phyloP scores from a whole-genome alignment of 192 early-diverging fungal genomes.

The Piromyces finnis region DNA sequence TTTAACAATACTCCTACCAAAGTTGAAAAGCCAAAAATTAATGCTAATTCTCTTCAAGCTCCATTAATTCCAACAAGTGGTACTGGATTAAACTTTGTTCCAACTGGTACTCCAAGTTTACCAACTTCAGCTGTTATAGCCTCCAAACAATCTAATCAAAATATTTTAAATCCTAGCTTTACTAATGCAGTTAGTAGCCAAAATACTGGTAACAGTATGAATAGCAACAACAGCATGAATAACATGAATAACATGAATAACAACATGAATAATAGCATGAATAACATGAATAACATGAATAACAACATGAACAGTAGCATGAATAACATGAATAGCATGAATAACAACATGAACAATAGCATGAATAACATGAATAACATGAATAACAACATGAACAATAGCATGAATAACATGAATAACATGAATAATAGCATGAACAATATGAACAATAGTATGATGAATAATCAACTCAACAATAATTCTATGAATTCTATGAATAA shows the following conservation, averaged over 20 bases:
- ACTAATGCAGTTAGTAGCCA: neutral
- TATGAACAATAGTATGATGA: neutral
- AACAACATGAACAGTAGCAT: neutral
- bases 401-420: no score
- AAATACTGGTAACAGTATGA: neutral
- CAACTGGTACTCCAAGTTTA: neutral
- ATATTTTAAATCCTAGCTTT: neutral
- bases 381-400: neutral
- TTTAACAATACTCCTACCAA: neutral
- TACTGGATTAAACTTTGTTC: neutral
- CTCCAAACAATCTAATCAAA: neutral
- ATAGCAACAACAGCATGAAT: neutral
- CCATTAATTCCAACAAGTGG: neutral
- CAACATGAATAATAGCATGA: neutral
- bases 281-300: neutral
- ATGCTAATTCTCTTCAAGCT: neutral
- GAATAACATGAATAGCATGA: neutral
- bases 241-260: neutral
- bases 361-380: neutral
- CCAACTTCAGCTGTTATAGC: neutral
- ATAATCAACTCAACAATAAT: neutral
- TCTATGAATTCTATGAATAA: no score
- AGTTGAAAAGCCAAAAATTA: neutral
- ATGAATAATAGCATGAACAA: neutral
- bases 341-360: neutral